These are phyloP conservation scores for Populus deltoides DNA, from an alignment of 345 rosid genomes.

Conservation along the genomic window DNA sequence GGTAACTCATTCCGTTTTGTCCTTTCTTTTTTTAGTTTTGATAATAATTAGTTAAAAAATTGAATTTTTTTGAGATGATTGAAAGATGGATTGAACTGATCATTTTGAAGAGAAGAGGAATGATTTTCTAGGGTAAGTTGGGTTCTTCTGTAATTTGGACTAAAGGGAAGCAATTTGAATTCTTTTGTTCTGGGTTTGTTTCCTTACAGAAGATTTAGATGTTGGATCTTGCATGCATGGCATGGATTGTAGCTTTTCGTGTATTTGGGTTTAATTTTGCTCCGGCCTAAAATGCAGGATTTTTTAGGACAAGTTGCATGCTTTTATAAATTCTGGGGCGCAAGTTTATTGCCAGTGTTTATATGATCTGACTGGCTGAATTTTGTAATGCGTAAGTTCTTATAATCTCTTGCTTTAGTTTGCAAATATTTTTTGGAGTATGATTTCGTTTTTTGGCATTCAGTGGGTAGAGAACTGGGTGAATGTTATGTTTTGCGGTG, in stretches of 20 bases:
- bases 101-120: neutral
- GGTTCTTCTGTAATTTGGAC: neutral
- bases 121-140: slow-evolving; percentile 1
- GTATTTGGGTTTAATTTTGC: neutral
- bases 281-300: neutral
- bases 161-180: neutral
- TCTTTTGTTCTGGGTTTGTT: neutral
- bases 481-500: neutral
- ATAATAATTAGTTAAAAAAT: neutral
- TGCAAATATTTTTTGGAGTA: neutral
- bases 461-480: neutral
- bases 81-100: neutral
- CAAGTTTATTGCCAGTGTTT: neutral
- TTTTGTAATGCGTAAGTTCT: slow-evolving; percentile 37
- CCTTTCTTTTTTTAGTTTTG: neutral
- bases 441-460: neutral
- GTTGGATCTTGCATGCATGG: neutral
- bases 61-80: neutral
- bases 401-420: neutral
- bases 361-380: neutral
- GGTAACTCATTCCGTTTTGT: slow-evolving; percentile 14
- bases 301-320: neutral
- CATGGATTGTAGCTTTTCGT: neutral
- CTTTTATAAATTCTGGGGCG: neutral
- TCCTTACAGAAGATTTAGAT: neutral